These are phyloP conservation scores for Yamadazyma membranifaciens DNA, from an alignment of 1,139 yeast species.

Conservation along the genomic window DNA sequence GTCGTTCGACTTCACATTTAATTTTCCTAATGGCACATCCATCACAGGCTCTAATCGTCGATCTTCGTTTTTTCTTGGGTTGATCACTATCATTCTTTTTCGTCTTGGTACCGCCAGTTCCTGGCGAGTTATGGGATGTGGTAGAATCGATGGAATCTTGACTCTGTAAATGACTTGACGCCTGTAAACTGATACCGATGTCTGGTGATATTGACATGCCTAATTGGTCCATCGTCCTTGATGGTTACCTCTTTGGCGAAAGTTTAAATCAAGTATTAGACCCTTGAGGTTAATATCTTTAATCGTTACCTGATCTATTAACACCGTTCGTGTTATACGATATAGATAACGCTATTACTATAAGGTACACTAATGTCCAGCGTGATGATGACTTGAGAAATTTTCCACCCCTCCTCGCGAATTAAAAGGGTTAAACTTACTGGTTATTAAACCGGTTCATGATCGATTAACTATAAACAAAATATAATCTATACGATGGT, in stretches of 20 bases:
- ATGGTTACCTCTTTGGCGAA: too few species aligned
- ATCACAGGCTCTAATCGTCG: constrained; percentile 38
- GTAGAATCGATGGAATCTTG: constrained; percentile 5
- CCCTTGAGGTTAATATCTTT: neutral
- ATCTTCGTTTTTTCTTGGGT: constrained; percentile 22
- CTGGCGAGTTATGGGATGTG: constrained; percentile 1
- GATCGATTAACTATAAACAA: too few species aligned
- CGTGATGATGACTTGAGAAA: constrained; percentile 3
- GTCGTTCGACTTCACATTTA: constrained; percentile 38
- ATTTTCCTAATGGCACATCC: constrained; percentile 46
- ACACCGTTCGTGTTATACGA: too few species aligned
- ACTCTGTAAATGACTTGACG: neutral
- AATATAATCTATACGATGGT: too few species aligned
- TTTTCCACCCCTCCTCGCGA: constrained; percentile 6
- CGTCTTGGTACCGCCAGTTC: neutral
- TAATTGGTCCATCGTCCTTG: neutral
- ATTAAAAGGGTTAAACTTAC: neutral
- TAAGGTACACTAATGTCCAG: too few species aligned
- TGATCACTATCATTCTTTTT: constrained; percentile 8
- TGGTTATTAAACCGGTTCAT: too few species aligned
- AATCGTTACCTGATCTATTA: too few species aligned
- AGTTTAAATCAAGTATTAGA: too few species aligned
- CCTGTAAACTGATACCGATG: neutral
- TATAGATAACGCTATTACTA: too few species aligned
- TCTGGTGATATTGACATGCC: constrained; percentile 2